phyloP scores from a whole-genome alignment of 2,329 filamentous ascomycete species.

The Microsporum canis region DNA sequence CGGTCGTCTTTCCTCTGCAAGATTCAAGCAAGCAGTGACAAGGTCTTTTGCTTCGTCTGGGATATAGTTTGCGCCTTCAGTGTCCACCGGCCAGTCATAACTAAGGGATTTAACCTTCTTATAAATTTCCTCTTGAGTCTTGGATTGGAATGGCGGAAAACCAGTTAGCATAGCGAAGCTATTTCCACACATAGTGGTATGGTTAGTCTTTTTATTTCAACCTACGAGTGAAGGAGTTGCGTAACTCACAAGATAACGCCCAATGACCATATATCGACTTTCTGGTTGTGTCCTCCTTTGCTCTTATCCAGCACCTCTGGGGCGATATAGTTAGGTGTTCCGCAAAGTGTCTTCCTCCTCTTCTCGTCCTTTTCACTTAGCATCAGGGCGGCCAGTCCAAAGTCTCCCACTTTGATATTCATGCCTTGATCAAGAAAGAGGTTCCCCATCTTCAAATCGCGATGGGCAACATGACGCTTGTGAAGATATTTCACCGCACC shows the following conservation, averaged over 20 bases:
- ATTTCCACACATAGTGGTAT: conserved; percentile 13
- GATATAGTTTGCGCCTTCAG: conserved; percentile 35
- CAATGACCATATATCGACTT: conserved; percentile 96
- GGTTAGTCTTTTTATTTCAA: neutral
- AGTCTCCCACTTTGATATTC: conserved; percentile 97
- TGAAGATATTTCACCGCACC: conserved; percentile 98
- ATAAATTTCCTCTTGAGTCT: conserved; percentile 43
- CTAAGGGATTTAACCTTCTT: conserved; percentile 37
- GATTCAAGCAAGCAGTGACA: conserved; percentile 37
- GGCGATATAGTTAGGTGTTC: conserved; percentile 96
- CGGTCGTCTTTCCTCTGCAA: conserved; percentile 38
- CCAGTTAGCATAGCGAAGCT: conserved; percentile 95
- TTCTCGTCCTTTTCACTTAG: conserved; percentile 81
- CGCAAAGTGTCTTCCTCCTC: conserved; percentile 84
- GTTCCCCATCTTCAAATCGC: conserved; percentile 96
- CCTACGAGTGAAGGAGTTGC: neutral
- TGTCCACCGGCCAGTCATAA: conserved; percentile 41
- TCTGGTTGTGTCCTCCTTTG: conserved; percentile 90
- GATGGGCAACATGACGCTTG: conserved; percentile 86
- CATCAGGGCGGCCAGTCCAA: conserved; percentile 82
- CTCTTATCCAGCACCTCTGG: conserved; percentile 92
- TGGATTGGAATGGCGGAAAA: conserved; percentile 89
- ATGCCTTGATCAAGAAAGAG: conserved; percentile 88
- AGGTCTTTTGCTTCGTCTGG: conserved; percentile 40
- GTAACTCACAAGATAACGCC: conserved; percentile 81